These are phyloP conservation scores for Acanthamoeba healyi DNA, from an alignment of 208 protist genomes.

Conservation along the genomic window DNA sequence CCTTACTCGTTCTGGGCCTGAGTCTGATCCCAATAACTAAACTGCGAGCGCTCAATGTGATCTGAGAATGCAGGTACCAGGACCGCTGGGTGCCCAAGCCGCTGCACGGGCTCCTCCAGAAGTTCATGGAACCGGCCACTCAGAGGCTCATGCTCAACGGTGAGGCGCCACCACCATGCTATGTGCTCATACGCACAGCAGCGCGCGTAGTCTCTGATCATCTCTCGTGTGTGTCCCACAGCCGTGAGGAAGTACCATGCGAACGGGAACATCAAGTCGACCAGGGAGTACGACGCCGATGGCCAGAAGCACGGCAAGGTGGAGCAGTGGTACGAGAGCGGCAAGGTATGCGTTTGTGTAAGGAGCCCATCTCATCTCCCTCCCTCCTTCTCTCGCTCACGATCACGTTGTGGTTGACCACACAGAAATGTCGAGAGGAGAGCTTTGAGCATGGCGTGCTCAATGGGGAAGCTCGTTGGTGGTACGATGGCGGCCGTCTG, in stretches of 20 bases:
- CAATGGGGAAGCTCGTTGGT: background rate
- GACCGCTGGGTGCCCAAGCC: conserved; percentile 1
- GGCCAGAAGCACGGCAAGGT: conserved; percentile 4
- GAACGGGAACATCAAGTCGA: background rate
- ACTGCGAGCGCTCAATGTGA: too few species aligned
- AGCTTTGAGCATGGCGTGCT: conserved; percentile 29
- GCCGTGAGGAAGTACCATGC: conserved; percentile 3
- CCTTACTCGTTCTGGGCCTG: background rate
- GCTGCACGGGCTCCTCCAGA: background rate
- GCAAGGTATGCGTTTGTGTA: background rate
- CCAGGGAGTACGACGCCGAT: background rate
- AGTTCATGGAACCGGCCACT: conserved; percentile 16
- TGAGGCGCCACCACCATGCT: background rate
- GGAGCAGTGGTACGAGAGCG: conserved; percentile 56
- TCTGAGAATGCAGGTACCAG: background rate
- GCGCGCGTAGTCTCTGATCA: background rate
- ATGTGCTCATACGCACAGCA: background rate
- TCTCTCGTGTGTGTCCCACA: background rate
- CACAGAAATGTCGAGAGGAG: background rate
- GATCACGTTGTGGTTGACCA: background rate
- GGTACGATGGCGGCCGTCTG: background rate
- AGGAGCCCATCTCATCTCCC: background rate
- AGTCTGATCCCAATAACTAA: background rate
- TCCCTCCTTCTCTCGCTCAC: background rate
- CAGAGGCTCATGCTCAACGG: conserved; percentile 8